Conservation (phyloP, 208 protist species). For the Leishmania lainsoni region DNA sequence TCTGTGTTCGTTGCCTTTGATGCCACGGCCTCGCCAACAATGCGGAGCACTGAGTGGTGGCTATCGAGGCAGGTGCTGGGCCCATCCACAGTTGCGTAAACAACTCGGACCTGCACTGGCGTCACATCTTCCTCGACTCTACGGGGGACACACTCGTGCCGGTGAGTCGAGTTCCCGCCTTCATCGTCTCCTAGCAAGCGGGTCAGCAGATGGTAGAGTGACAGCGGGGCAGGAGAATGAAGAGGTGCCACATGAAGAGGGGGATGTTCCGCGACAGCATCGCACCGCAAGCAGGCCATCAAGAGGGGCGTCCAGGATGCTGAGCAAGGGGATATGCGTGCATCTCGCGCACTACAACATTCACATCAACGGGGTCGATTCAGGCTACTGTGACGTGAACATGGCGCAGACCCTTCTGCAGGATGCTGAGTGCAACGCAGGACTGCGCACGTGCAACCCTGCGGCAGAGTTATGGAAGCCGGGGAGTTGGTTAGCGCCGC, state of each 20-base stretch:
- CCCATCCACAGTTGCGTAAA: conserved; percentile 54
- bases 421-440: not conserved
- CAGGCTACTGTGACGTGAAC: conserved; percentile 34
- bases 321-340: conserved; percentile 51
- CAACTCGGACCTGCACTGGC: conserved; percentile 57
- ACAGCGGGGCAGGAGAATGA: conserved; percentile 43
- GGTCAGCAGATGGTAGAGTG: conserved; percentile 37
- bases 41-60: too few species aligned
- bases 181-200: not conserved
- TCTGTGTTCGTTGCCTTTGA: conserved; percentile 12
- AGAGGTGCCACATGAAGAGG: conserved; percentile 45
- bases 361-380: conserved; percentile 50
- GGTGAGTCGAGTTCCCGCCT: too few species aligned
- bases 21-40: too few species aligned
- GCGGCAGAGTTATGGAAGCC: too few species aligned
- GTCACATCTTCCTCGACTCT: conserved; percentile 15
- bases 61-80: conserved; percentile 32
- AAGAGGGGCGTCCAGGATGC: conserved; percentile 47
- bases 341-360: conserved; percentile 43
- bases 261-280: conserved; percentile 34
- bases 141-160: too few species aligned
- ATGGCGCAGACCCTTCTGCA: conserved; percentile 5
- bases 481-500: conserved; percentile 39
- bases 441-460: too few species aligned
- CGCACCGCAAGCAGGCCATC: conserved; percentile 48